A percentile compares a stretch with the other conserved stretches of the same genome.
phyloP scores from a whole-genome alignment of 148 eudicot species.

The Amaranthus cruentus region DNA sequence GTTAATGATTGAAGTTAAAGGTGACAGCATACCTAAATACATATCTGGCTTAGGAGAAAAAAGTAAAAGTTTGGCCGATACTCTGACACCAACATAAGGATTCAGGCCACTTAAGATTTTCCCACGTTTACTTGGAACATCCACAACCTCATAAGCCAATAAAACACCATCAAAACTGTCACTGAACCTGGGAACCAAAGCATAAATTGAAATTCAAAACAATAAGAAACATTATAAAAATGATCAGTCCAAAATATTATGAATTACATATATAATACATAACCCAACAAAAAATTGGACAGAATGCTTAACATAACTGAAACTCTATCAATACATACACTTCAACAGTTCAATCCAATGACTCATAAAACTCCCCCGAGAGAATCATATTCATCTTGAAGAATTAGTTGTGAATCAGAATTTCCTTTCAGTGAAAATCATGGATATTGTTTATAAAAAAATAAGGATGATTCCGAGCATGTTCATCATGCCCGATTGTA shows the following conservation, averaged over 20 bases:
- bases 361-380: too few relatives aligned
- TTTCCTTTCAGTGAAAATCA: too few relatives aligned
- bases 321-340: neutral
- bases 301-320: neutral
- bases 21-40: slow-evolving; percentile 50
- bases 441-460: too few relatives aligned
- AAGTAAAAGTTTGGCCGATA: slow-evolving; percentile 54
- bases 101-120: slow-evolving; percentile 58
- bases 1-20: neutral
- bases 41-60: slow-evolving; percentile 75
- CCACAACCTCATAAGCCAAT: slow-evolving; percentile 58
- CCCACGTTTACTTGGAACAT: slow-evolving; percentile 29
- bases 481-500: too few relatives aligned
- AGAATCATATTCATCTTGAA: too few relatives aligned
- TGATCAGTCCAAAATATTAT: neutral
- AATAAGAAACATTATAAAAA: neutral
- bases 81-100: slow-evolving; percentile 60
- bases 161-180: slow-evolving; percentile 80
- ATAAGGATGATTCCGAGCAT: too few relatives aligned
- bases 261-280: neutral
- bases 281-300: neutral
- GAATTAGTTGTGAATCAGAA: too few relatives aligned
- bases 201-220: neutral
- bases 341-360: too few relatives aligned
- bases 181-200: slow-evolving; percentile 42